phyloP scores from a whole-genome alignment of 2,329 filamentous ascomycete genomes.

The Leptosphaerulina australis region DNA sequence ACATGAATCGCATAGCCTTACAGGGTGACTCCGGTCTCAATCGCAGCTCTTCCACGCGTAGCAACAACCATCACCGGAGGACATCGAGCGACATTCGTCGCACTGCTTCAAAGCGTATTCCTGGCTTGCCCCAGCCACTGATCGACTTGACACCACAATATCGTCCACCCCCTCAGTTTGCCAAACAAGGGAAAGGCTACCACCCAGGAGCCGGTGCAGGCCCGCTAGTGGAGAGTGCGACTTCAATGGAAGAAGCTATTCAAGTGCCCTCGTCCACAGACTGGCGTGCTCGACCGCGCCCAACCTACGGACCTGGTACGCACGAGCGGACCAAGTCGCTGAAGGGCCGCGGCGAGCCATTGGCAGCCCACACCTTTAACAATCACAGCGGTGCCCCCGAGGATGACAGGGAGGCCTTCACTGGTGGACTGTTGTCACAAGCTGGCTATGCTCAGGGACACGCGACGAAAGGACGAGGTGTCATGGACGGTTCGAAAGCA shows the following conservation, averaged over 20 bases:
- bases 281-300: slow-evolving; percentile 51
- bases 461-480: slow-evolving; percentile 50
- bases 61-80: slow-evolving; percentile 38
- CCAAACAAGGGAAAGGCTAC: slow-evolving; percentile 60
- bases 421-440: slow-evolving; percentile 53
- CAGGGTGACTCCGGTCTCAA: slow-evolving; percentile 33
- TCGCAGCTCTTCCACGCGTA: slow-evolving; percentile 43
- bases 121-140: slow-evolving; percentile 62
- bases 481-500: slow-evolving; percentile 54
- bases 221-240: slow-evolving; percentile 55
- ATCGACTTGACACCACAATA: slow-evolving; percentile 71
- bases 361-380: slow-evolving; percentile 43
- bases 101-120: slow-evolving; percentile 53
- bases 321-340: slow-evolving; percentile 45
- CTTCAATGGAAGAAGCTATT: slow-evolving; percentile 52
- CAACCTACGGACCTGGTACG: slow-evolving; percentile 34
- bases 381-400: slow-evolving; percentile 40
- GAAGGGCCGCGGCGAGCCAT: slow-evolving; percentile 43
- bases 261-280: slow-evolving; percentile 52
- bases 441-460: slow-evolving; percentile 50
- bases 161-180: slow-evolving; percentile 66
- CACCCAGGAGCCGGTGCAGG: slow-evolving; percentile 46
- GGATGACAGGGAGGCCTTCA: slow-evolving; percentile 50
- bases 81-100: slow-evolving; percentile 51
- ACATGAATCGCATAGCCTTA: slow-evolving; percentile 37